phyloP scores from a whole-genome alignment of 768 basidiomycete species.

The Goffeauzyma gilvescens region DNA sequence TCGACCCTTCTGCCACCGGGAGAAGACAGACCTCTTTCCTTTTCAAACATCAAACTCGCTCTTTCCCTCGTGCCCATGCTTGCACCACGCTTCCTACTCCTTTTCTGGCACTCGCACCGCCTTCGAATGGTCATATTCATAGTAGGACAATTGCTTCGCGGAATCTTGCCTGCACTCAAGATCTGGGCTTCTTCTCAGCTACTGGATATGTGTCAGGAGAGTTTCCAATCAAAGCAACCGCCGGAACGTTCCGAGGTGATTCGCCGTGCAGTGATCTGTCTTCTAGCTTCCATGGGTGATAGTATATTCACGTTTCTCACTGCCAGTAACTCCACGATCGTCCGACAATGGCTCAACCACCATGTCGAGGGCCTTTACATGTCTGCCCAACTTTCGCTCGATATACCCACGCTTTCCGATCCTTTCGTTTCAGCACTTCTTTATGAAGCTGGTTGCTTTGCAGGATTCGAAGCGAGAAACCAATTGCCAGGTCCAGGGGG shows the following conservation, averaged over 20 bases:
- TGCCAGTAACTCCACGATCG: constrained; percentile 3
- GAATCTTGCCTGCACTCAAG: constrained; percentile 14
- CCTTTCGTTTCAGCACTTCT: constrained; percentile 12
- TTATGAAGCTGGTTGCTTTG: constrained; percentile 18
- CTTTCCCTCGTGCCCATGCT: constrained; percentile 9
- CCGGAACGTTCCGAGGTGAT: constrained; percentile 9
- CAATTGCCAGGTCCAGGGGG: background rate
- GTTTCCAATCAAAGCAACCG: constrained; percentile 4
- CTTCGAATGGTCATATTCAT: constrained; percentile 9
- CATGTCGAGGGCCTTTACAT: constrained; percentile 15
- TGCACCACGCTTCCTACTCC: constrained; percentile 6
- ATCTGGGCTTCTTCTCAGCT: constrained; percentile 15
- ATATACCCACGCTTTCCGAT: constrained; percentile 16
- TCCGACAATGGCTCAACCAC: constrained; percentile 13
- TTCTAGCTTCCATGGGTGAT: constrained; percentile 5
- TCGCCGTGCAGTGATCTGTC: constrained; percentile 2
- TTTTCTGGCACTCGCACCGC: constrained; percentile 11
- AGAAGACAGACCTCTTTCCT: constrained; percentile 13
- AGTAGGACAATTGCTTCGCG: constrained; percentile 8
- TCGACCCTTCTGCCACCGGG: constrained; percentile 3
- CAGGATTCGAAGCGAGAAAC: constrained; percentile 9
- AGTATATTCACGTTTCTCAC: constrained; percentile 8
- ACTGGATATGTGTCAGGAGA: constrained; percentile 18
- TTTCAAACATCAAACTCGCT: constrained; percentile 11
- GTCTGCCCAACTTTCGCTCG: constrained; percentile 16